Evolutionary conservation across 139 green algal genomes (phyloP).

Genomic region (Gonium pectorale): DNA sequence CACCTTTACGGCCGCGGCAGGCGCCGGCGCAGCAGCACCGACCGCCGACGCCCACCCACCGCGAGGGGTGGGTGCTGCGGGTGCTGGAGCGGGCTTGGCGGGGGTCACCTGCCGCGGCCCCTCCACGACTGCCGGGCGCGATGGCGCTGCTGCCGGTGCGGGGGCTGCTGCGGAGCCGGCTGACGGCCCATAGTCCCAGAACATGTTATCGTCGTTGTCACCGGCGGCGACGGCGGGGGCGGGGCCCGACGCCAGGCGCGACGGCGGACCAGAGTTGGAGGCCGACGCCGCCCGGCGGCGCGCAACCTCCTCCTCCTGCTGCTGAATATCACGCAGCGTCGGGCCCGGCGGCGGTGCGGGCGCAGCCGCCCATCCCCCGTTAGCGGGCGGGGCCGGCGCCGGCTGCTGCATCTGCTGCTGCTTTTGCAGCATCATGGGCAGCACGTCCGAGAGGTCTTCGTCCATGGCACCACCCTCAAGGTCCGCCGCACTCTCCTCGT

Average conservation of each 20-base stretch:
- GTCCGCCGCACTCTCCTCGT: constrained; percentile 64
- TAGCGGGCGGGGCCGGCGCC: not conserved
- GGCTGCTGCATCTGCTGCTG: not conserved
- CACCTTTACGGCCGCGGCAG: constrained; percentile 10
- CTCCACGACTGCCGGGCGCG: not conserved
- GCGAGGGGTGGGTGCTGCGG: not conserved
- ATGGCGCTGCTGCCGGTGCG: constrained; percentile 1
- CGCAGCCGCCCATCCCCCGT: not conserved
- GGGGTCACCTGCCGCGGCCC: not conserved
- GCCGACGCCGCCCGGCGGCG: not conserved
- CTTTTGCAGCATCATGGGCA: constrained; percentile 39
- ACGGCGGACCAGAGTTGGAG: not conserved
- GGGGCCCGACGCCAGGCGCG: not conserved
- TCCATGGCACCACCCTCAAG: constrained; percentile 66
- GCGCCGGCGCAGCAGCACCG: not conserved
- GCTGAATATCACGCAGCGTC: constrained; percentile 53
- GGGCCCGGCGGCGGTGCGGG: constrained; percentile 3
- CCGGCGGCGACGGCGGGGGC: not conserved
- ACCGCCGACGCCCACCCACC: constrained; percentile 25
- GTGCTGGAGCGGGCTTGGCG: not conserved
- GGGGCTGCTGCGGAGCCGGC: no score
- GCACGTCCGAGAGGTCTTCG: constrained; percentile 58
- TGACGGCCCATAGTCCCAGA: constrained; percentile 75
- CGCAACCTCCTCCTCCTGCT: constrained; percentile 30
- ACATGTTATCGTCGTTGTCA: constrained; percentile 63